Percentiles rank a stretch among this genome's conserved stretches.
Evolutionary conservation across 345 rosid species (phyloP).

Genomic region (Lagerstroemia speciosa): DNA sequence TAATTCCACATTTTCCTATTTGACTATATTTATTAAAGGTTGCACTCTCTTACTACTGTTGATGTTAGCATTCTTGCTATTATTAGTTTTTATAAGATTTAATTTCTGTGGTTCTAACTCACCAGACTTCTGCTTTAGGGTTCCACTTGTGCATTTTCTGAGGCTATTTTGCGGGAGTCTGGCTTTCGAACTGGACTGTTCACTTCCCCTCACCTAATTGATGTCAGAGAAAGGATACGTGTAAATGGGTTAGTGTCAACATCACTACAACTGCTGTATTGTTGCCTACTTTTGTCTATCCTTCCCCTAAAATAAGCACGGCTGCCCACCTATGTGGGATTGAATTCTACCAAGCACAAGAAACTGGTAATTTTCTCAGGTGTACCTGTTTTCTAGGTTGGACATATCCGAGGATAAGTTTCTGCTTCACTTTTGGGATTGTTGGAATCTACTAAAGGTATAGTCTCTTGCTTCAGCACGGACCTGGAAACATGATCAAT

Average conservation of each 20-base stretch:
- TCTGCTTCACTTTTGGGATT: slow-evolving; percentile 75
- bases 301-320: not conserved
- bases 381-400: slow-evolving; percentile 34
- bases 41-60: not conserved
- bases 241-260: slow-evolving; percentile 57
- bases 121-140: slow-evolving; percentile 42
- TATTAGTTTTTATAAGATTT: not conserved
- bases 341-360: not conserved
- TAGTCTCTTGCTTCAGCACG: not conserved
- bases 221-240: slow-evolving; percentile 84
- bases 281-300: not conserved
- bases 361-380: not conserved
- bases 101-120: not conserved
- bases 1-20: slow-evolving; percentile 13
- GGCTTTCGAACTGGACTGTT: slow-evolving; percentile 79
- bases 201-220: slow-evolving; percentile 88
- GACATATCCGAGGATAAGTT: slow-evolving; percentile 82
- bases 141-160: slow-evolving; percentile 80
- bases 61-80: not conserved
- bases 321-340: not conserved
- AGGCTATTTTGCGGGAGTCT: slow-evolving; percentile 74
- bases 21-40: not conserved
- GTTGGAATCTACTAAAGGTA: slow-evolving; percentile 73
- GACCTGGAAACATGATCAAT: not conserved
- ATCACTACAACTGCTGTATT: not conserved